Evolutionary conservation across 1,139 yeast species (phyloP), one percentile per base, ranked within the genome.

Genomic region (Candida gigantensis): DNA sequence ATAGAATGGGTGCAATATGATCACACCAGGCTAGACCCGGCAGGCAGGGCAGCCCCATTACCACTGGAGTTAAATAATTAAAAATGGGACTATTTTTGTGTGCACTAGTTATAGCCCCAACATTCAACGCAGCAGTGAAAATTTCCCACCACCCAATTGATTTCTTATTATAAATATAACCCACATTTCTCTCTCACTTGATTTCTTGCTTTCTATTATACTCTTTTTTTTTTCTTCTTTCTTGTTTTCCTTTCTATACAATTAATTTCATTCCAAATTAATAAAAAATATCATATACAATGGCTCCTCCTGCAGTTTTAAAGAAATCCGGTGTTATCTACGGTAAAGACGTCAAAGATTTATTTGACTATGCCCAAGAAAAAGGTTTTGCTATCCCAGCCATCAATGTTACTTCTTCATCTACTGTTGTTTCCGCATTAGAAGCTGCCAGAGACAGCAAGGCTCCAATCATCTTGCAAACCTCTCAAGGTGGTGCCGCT

Each of bases 401-500:
- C 52, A 89, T 92, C 65, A 92, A 92, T 71, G 96, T 92, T 45
- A 92, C 99, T 51, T 87, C 97, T 25, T 90, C 97, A 27, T 92
- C 97, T 40, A 90, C 97, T 50, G 98, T 83, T 45, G 92, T 92
- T 58, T 89, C 97, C 55, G 94, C 97, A 54, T 79, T 92, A 64
- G 98, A 94, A 76, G 95, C 98, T 56, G 98, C 99, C 47, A 87
- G 98, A 74, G 97, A 92, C 76, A 69, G 67, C 76, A 84, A 86
- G 69, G 76, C 96, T 46, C 98, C 99, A 73, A 89, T 92, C 72
- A 88, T 92, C 65, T 77, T 92, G 65, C 99, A 92, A 76, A 81
- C 92, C 53, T 92, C 98, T 47, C 90, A 92, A 71, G 99, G 99
- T 76, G 99, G 99, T 77, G 95, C 98, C 55, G 98, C 97, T 50